These are phyloP conservation scores for Phaseolus lunatus DNA, from an alignment of 306 rosid species.

Conservation along the genomic window DNA sequence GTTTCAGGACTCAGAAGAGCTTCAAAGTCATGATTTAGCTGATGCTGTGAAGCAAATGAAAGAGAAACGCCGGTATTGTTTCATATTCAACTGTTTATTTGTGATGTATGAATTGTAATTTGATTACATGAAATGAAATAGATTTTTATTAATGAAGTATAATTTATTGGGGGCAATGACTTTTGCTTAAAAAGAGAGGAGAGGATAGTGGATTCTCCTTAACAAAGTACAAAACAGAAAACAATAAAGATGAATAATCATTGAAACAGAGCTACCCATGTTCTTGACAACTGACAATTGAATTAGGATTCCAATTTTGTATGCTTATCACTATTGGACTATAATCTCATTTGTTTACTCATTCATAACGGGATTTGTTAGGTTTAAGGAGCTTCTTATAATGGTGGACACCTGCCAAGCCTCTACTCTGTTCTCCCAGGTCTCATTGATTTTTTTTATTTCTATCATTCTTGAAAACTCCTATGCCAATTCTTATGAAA, in stretches of 20 bases:
- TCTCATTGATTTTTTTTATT: slow-evolving; percentile 45
- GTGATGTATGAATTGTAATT: slow-evolving; percentile 19
- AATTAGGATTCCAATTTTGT: slow-evolving; percentile 6
- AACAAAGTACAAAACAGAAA: slow-evolving; percentile 4
- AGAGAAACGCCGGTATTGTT: slow-evolving; percentile 81
- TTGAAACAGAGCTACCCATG: neutral
- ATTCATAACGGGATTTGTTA: slow-evolving; percentile 45
- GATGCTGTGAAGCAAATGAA: slow-evolving; percentile 98
- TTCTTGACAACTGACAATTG: neutral
- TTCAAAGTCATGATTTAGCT: slow-evolving; percentile 98
- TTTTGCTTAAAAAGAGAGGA: neutral
- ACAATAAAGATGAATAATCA: slow-evolving; percentile 7
- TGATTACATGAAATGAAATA: slow-evolving; percentile 23
- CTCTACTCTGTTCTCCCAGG: slow-evolving; percentile 95
- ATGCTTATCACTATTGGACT: slow-evolving; percentile 1
- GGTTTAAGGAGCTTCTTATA: slow-evolving; percentile 98
- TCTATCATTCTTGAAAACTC: slow-evolving; percentile 15
- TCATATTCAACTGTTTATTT: slow-evolving; percentile 30
- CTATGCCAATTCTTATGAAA: slow-evolving; percentile 24
- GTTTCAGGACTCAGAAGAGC: slow-evolving; percentile 98
- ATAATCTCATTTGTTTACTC: slow-evolving; percentile 42
- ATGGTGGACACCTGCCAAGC: slow-evolving; percentile 99
- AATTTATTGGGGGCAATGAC: slow-evolving; percentile 1
- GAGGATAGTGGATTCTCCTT: neutral
- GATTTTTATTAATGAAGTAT: neutral